Base-by-base conservation (phyloP, 345 rosid species). In the Lepidium didymum region DNA sequence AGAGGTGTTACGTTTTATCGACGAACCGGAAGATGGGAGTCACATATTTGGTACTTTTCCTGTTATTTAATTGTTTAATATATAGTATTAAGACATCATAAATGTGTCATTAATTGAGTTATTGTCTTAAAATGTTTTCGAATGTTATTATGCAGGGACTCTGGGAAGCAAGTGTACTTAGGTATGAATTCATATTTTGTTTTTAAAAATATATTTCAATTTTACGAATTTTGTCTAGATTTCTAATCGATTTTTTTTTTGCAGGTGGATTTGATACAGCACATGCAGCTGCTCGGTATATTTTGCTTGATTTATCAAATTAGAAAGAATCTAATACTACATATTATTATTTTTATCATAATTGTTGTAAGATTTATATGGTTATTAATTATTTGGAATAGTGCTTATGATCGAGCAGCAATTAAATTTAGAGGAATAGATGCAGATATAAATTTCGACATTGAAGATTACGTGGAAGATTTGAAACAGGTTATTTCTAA, bases 201-300 rank as follows among this genome's bases (percentile, higher is more conserved):
- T 53, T n/a, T 18, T 51, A 13, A 9, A 60, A 33, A 71, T 15
- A 40, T n/a, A 45, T 31, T 34, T 38, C 21, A 29, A 11, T 7
- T n/a, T 18, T 33, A 33, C 38, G 1, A 21, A 6, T 15, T 31
- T 0, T 51, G 44, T 54, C 59, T 45, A 61, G n/a, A 41, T 43
- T 73, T 69, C 62, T 62, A 6, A 2, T 14, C 2, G 5, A 4
- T 9, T 25, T 15, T 51, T 35, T 7, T 58, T 27, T 27, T 33
- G 62, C 71, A 94, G 99, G 99, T 82, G 99, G 99, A 79, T 94
- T 94, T 73, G 99, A 94, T 90, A 91, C 99, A 11, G 96, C 99
- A 77, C 97, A 86, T 83, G 90, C 96, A 54, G 99, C 99, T 78
- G 99, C 99, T 68, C 89, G 97, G 99, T 91, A 73, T 57, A 8